Base-by-base conservation (phyloP, 768 basidiomycete genomes). In the Kwoniella botswanensis region DNA sequence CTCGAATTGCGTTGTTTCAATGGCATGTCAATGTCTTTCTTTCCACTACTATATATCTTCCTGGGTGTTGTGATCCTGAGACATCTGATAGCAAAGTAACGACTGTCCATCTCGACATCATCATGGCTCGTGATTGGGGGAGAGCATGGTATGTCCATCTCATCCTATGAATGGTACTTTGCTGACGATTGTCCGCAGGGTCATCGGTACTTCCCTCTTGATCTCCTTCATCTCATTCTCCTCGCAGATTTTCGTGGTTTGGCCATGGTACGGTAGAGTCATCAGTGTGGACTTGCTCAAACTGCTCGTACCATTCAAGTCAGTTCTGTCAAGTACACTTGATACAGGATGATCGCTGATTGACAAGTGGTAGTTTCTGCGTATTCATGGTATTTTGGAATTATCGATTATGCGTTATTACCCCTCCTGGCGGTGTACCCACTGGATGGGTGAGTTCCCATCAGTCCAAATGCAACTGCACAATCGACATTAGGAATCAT, bases 291-390 rank as follows among this genome's bases (percentile, higher is more conserved):
- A 94, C 77, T 88, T 96, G 56, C 71, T 96, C 50, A 85, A 83
- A 22, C 86, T 95, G n/a, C 86, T 97, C 22, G 73, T 89, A 2
- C 96, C 96, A 10, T 96, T 96, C 91, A 95, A 96, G 94, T 94
- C 80, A 81, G 91, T 85, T 24, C 2, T n/a, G n/a, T 55, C 29
- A 46, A 55, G 54, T n/a, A 10, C 15, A 7, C 35, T 35, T 35
- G 35, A 35, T 35, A 35, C 35, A 5, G 35, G 6, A 9, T 35
- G 35, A 7, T 35, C 35, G 35, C 35, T 35, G 35, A 35, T 35
- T 35, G 35, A 35, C 35, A 35, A 35, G 35, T 35, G 35, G 35
- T 61, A 98, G 95, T 78, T 58, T 88, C 22, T 85, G 96, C 12
- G 90, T 96, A 21, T 87, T 86, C 43, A 86, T 95, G 84, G 82